Percentiles rank a stretch among this genome's conserved stretches.
Conservation (phyloP, 129 eudicot genomes). For the Flaveria trinervia region DNA sequence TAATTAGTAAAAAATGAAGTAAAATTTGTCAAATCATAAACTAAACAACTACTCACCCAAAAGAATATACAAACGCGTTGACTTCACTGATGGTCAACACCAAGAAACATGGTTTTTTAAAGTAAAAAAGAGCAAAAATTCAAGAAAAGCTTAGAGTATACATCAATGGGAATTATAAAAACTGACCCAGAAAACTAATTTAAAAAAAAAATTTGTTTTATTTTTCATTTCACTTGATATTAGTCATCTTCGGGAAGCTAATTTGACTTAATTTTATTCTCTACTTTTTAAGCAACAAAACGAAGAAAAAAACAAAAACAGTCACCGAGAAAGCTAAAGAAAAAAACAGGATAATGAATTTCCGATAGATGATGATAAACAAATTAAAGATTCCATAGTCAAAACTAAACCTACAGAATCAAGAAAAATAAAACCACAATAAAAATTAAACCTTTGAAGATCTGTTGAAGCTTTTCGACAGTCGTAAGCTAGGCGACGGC, state of each 20-base stretch:
- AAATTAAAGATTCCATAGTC: conserved; percentile 23
- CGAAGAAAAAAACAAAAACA: conserved; percentile 33
- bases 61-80: background rate
- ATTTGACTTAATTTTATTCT: conserved; percentile 38
- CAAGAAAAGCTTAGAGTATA: background rate
- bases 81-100: background rate
- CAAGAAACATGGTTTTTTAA: conserved; percentile 16
- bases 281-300: conserved; percentile 26
- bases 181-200: conserved; percentile 17
- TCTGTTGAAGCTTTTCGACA: conserved; percentile 74
- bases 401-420: conserved; percentile 6
- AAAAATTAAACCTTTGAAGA: conserved; percentile 61
- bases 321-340: conserved; percentile 30
- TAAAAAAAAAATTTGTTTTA: background rate
- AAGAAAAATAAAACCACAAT: background rate
- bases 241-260: conserved; percentile 34
- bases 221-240: conserved; percentile 23
- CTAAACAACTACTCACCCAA: background rate
- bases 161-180: conserved; percentile 15
- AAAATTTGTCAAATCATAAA: background rate
- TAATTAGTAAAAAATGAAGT: background rate
- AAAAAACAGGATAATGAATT: conserved; percentile 32
- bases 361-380: conserved; percentile 16
- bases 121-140: background rate
- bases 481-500: conserved; percentile 46